These are phyloP conservation scores for Alternaria sp. DNA, from an alignment of 2,329 filamentous ascomycete genomes.

Conservation along the genomic window DNA sequence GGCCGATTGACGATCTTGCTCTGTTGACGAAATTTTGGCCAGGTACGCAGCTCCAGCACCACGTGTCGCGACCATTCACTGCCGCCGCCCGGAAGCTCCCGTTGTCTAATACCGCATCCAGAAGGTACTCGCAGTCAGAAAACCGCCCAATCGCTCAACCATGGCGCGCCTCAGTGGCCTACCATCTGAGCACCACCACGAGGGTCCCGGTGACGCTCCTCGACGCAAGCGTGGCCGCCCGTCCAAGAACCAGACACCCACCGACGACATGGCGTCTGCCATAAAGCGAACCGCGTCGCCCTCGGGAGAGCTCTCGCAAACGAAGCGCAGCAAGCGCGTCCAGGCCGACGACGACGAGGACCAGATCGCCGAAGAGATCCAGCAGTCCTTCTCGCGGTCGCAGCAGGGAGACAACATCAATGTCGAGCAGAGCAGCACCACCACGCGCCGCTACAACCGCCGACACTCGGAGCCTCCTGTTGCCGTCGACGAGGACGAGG, in stretches of 20 bases:
- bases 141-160: conserved; percentile 4
- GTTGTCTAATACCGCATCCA: neutral
- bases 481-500: conserved; percentile 20
- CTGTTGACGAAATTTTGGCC: conserved; percentile 13
- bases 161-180: conserved; percentile 47
- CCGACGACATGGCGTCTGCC: conserved; percentile 23
- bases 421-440: conserved; percentile 18
- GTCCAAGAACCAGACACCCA: conserved; percentile 30
- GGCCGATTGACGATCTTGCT: conserved; percentile 12
- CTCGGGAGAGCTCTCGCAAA: conserved; percentile 28
- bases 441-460: conserved; percentile 31
- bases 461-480: conserved; percentile 46
- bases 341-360: conserved; percentile 36
- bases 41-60: conserved; percentile 6
- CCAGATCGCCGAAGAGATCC: conserved; percentile 44
- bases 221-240: conserved; percentile 41
- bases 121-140: neutral
- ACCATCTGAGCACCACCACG: conserved; percentile 45
- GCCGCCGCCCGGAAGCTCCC: neutral
- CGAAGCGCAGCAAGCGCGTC: conserved; percentile 44
- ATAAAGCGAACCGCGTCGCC: conserved; percentile 42
- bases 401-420: conserved; percentile 27
- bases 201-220: conserved; percentile 43
- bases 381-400: conserved; percentile 36
- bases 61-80: conserved; percentile 5